Evolutionary conservation across 805 yeast species (phyloP).

Genomic region (Debaryomyces tyrocola): DNA sequence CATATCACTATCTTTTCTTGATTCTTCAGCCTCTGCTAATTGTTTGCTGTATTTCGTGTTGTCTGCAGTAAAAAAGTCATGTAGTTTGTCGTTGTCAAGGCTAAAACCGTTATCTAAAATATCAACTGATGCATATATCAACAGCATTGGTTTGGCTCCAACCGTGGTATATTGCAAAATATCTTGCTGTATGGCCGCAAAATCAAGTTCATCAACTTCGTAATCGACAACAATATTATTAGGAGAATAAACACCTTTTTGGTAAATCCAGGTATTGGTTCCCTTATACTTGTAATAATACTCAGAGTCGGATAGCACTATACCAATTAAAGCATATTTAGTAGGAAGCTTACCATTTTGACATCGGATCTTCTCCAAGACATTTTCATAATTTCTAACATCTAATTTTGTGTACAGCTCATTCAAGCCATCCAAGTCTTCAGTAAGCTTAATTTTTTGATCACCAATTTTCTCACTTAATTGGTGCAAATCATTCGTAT

Average conservation of each 20-base stretch:
- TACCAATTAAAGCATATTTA: slow-evolving; percentile 28
- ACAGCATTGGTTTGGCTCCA: slow-evolving; percentile 11
- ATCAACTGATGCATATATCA: slow-evolving; percentile 19
- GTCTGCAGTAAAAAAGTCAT: slow-evolving; percentile 16
- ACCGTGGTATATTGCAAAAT: slow-evolving; percentile 13
- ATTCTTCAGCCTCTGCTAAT: background rate
- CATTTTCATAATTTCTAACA: slow-evolving; percentile 17
- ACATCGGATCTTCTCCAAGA: slow-evolving; percentile 12
- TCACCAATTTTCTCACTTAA: slow-evolving; percentile 19
- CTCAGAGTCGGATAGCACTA: slow-evolving; percentile 29
- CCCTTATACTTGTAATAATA: slow-evolving; percentile 25
- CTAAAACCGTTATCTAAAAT: slow-evolving; percentile 4
- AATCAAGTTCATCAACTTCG: slow-evolving; percentile 17
- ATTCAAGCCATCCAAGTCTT: slow-evolving; percentile 18
- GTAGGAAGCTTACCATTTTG: slow-evolving; percentile 11
- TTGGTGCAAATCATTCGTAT: slow-evolving; percentile 13
- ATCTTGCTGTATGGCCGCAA: slow-evolving; percentile 16
- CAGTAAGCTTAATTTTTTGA: slow-evolving; percentile 15
- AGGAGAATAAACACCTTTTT: slow-evolving; percentile 7
- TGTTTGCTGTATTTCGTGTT: slow-evolving; percentile 6
- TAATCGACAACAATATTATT: slow-evolving; percentile 15
- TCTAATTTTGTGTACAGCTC: slow-evolving; percentile 16
- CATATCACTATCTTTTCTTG: background rate
- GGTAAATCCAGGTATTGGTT: slow-evolving; percentile 21
- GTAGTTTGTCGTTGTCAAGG: slow-evolving; percentile 9